These are phyloP conservation scores for Begonia loranthoides DNA, from an alignment of 306 rosid species.

Conservation along the genomic window DNA sequence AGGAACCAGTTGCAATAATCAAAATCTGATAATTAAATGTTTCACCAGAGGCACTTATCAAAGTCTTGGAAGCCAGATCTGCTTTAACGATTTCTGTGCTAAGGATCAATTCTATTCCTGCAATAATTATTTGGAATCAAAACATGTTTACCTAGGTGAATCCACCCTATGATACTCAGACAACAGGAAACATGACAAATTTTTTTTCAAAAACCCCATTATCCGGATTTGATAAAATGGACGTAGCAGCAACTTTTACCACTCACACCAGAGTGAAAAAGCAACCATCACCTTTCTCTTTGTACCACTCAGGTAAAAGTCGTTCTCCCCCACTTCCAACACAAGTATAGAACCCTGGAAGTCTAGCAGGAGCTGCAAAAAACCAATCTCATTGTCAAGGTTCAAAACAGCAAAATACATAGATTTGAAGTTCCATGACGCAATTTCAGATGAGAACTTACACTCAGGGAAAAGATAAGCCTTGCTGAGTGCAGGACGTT, in stretches of 20 bases:
- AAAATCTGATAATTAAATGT: constrained; percentile 54
- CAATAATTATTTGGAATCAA: constrained; percentile 16
- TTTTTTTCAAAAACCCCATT: constrained; percentile 1
- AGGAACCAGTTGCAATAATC: constrained; percentile 84
- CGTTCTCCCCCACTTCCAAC: constrained; percentile 98
- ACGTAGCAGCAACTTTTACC: background rate
- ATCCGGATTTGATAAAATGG: too few species aligned
- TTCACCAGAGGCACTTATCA: constrained; percentile 56
- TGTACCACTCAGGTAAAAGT: constrained; percentile 81
- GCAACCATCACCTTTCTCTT: constrained; percentile 54
- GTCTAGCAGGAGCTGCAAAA: constrained; percentile 94
- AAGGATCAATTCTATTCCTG: constrained; percentile 81
- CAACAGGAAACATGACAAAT: background rate
- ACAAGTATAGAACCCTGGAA: constrained; percentile 83
- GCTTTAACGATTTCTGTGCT: constrained; percentile 77
- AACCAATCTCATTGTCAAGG: constrained; percentile 5
- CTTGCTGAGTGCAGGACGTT: constrained; percentile 99
- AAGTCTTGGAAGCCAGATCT: constrained; percentile 57
- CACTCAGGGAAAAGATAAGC: constrained; percentile 90
- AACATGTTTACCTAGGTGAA: constrained; percentile 5
- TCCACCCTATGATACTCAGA: constrained; percentile 3
- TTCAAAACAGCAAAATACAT: background rate
- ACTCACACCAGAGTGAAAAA: background rate
- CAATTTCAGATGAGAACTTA: constrained; percentile 20
- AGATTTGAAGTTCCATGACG: background rate